Conservation (phyloP, 257 asterid genomes). For the Plantago ovata region DNA sequence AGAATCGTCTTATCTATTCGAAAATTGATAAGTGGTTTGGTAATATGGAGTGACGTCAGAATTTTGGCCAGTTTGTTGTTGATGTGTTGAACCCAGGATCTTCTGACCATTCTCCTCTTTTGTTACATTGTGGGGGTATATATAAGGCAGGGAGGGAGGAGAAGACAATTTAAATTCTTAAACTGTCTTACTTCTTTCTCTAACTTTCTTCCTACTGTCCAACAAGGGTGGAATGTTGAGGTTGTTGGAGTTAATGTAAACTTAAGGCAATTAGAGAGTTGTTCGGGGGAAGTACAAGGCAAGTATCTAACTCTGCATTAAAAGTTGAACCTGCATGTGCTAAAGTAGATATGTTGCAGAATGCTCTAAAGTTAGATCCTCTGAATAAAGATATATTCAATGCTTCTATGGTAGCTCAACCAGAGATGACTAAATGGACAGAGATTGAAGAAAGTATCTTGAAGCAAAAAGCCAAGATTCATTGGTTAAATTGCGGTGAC, state of each 20-base stretch:
- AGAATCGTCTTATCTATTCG: background rate
- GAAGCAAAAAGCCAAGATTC: background rate
- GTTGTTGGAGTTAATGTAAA: background rate
- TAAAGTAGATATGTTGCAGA: no score
- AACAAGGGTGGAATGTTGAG: background rate
- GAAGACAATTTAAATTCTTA: no score
- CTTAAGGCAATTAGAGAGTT: background rate
- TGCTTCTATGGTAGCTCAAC: no score
- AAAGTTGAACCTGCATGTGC: no score
- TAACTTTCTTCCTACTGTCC: background rate
- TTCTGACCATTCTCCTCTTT: background rate
- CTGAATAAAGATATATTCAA: no score
- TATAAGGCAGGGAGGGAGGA: background rate
- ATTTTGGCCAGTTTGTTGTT: background rate
- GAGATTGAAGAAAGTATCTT: background rate
- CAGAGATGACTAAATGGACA: background rate
- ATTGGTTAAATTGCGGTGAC: background rate
- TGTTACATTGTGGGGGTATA: background rate
- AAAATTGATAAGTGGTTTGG: background rate
- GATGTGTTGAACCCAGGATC: background rate
- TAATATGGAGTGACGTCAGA: background rate
- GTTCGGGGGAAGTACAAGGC: background rate
- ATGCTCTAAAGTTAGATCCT: background rate
- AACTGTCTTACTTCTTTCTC: background rate
- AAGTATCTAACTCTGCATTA: no score